Percentiles rank a stretch among this genome's conserved stretches.
Evolutionary conservation across 2,329 filamentous ascomycete species (phyloP).

Genomic region (Rutstroemia sp.): DNA sequence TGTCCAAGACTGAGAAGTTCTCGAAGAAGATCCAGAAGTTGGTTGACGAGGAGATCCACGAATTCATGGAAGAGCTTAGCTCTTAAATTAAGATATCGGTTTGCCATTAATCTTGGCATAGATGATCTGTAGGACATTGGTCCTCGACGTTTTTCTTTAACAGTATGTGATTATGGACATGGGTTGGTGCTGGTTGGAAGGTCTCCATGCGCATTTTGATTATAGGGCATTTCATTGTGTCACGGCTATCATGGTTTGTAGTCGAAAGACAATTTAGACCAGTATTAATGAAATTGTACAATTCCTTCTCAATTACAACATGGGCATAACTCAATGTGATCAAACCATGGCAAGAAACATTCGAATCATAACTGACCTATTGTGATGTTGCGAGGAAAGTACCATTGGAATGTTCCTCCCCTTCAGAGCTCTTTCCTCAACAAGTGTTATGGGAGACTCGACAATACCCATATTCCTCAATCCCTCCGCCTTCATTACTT

Average conservation of each 20-base stretch:
- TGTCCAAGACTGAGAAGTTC: constrained; percentile 52
- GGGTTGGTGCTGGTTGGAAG: constrained; percentile 23
- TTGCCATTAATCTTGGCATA: constrained; percentile 13
- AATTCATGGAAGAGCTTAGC: constrained; percentile 46
- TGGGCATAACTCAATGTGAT: no score
- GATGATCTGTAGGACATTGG: constrained; percentile 14
- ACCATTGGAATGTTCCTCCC: background rate
- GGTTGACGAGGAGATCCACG: constrained; percentile 53
- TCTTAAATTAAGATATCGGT: constrained; percentile 18
- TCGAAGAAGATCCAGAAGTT: constrained; percentile 56
- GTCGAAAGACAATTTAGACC: constrained; percentile 20
- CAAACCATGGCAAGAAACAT: no score
- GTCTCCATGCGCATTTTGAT: constrained; percentile 27
- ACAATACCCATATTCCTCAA: background rate
- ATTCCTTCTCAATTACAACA: background rate
- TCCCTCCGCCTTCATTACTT: constrained; percentile 34
- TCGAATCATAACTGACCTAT: no score
- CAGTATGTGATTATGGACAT: constrained; percentile 24
- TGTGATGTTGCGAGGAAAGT: background rate
- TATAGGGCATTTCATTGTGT: constrained; percentile 25
- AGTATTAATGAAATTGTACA: constrained; percentile 12
- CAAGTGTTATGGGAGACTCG: background rate
- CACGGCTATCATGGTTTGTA: constrained; percentile 13
- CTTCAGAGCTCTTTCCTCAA: constrained; percentile 5
- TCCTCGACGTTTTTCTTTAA: constrained; percentile 16